These are phyloP conservation scores for Pyrenophora graminea DNA, from an alignment of 2,329 filamentous ascomycete genomes.

Conservation along the genomic window DNA sequence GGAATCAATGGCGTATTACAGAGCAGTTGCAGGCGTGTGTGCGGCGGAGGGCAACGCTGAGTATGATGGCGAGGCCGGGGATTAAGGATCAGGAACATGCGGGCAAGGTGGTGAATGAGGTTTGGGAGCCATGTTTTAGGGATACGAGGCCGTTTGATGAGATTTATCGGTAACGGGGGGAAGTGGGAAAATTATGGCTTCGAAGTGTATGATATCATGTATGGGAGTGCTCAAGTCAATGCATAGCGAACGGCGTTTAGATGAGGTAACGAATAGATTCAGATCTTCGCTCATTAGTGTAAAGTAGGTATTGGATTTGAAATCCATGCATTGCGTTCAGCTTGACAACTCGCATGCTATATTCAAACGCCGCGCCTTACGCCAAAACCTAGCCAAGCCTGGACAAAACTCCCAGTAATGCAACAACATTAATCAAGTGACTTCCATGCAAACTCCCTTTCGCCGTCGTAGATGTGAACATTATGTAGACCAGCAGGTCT, in stretches of 20 bases:
- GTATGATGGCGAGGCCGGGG: slow-evolving; percentile 74
- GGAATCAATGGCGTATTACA: slow-evolving; percentile 85
- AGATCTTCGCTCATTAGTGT: slow-evolving; percentile 21
- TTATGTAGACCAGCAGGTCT: slow-evolving; percentile 11
- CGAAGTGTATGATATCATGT: neutral
- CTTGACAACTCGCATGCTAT: neutral
- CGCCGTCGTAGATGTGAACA: slow-evolving; percentile 23
- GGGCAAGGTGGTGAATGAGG: slow-evolving; percentile 85
- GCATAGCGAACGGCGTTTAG: slow-evolving; percentile 8
- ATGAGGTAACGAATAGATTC: neutral
- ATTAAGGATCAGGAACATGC: slow-evolving; percentile 89
- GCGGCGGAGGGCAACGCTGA: slow-evolving; percentile 75
- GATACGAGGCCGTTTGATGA: slow-evolving; percentile 97
- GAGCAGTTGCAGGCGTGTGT: slow-evolving; percentile 96
- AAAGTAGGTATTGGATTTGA: neutral
- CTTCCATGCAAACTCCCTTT: slow-evolving; percentile 15
- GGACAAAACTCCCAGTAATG: slow-evolving; percentile 12
- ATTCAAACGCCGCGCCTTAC: neutral
- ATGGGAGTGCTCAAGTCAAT: neutral
- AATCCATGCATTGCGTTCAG: slow-evolving; percentile 22
- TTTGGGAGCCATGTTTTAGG: slow-evolving; percentile 97
- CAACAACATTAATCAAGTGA: slow-evolving; percentile 4
- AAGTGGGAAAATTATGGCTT: too few species aligned
- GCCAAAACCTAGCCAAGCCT: neutral
- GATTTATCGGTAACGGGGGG: slow-evolving; percentile 71